Evolutionary conservation across 1,139 yeast genomes (phyloP).

Genomic region (Yamadazyma oceani): DNA sequence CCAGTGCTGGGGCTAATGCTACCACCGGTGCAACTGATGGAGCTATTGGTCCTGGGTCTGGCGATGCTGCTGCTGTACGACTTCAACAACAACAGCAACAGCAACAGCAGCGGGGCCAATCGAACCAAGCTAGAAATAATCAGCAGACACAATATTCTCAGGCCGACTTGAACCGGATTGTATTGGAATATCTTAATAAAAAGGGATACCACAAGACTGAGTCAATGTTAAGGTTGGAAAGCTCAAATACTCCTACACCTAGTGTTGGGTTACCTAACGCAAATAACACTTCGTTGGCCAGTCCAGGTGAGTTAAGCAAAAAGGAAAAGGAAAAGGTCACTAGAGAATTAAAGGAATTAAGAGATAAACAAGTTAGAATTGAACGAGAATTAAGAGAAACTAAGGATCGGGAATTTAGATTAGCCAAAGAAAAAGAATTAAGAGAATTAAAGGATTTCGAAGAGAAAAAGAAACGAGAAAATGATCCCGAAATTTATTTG

Average conservation of each 20-base stretch:
- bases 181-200: conserved; percentile 85
- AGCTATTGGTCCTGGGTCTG: background rate
- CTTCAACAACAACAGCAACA: conserved; percentile 14
- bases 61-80: conserved; percentile 4
- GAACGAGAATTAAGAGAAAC: conserved; percentile 42
- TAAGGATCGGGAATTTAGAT: conserved; percentile 40
- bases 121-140: conserved; percentile 4
- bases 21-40: background rate
- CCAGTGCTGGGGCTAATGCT: background rate
- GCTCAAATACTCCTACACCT: conserved; percentile 67
- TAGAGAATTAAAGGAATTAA: conserved; percentile 43
- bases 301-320: conserved; percentile 34
- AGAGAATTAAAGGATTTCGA: conserved; percentile 42
- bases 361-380: conserved; percentile 34
- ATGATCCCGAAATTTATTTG: conserved; percentile 68
- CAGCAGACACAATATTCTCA: conserved; percentile 43
- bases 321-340: conserved; percentile 30
- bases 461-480: conserved; percentile 40
- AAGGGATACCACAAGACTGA: conserved; percentile 95
- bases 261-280: conserved; percentile 51
- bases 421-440: conserved; percentile 43
- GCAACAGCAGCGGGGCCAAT: conserved; percentile 14
- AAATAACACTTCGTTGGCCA: conserved; percentile 40
- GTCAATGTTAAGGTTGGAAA: conserved; percentile 87
- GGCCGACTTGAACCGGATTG: conserved; percentile 85